A percentile compares a stretch with the other conserved stretches of the same genome.
These are phyloP conservation scores for Colletotrichum trifolii DNA, from an alignment of 2,329 filamentous ascomycete genomes.

Conservation along the genomic window DNA sequence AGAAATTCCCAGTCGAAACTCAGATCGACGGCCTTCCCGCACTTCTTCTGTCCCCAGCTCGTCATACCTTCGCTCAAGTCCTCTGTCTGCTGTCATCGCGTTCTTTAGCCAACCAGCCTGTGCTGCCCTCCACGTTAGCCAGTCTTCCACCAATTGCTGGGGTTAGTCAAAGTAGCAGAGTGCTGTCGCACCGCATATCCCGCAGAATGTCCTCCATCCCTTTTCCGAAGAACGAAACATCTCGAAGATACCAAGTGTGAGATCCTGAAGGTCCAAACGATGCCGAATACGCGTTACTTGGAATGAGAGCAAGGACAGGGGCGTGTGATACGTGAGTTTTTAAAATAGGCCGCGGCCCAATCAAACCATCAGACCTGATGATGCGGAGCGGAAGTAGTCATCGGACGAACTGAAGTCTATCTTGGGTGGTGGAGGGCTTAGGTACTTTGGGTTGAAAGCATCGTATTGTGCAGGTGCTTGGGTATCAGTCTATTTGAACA, in stretches of 20 bases:
- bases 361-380: not conserved
- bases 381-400: not conserved
- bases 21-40: conserved; percentile 27
- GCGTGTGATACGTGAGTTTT: too few species aligned
- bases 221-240: conserved; percentile 29
- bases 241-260: conserved; percentile 56
- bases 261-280: conserved; percentile 37
- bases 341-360: too few species aligned
- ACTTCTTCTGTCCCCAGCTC: conserved; percentile 52
- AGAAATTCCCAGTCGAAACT: too few species aligned
- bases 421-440: too few species aligned
- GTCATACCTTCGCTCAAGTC: conserved; percentile 51
- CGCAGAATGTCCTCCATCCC: conserved; percentile 50
- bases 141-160: conserved; percentile 54
- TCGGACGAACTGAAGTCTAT: too few species aligned
- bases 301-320: too few species aligned
- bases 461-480: conserved; percentile 6
- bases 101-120: conserved; percentile 46
- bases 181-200: conserved; percentile 57
- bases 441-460: too few species aligned
- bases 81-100: conserved; percentile 41
- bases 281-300: too few species aligned
- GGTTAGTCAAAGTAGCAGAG: conserved; percentile 46
- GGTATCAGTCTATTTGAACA: conserved; percentile 6
- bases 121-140: conserved; percentile 58